Base-by-base conservation (phyloP, 257 asterid genomes). In the Penstemon barbatus region DNA sequence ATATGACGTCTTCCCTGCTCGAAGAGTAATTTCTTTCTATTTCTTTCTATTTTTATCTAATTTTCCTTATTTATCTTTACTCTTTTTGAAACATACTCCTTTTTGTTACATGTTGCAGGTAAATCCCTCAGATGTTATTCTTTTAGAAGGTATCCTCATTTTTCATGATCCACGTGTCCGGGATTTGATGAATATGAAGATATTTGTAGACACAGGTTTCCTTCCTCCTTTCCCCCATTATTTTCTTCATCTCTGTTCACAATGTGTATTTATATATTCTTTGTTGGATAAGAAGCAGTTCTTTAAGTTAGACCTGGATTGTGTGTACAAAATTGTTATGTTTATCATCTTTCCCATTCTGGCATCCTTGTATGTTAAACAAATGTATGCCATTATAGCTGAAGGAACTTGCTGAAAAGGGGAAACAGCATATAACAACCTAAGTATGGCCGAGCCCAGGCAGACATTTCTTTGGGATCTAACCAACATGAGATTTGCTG, bases 201-300 rank as follows among this genome's bases (percentile, higher is more conserved):
- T 91, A 66, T 94, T 94, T 83, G 99, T 94, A 18, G 99, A 94
- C 84, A 81, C 97, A 89, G 99, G 98, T 94, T 81, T 71, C 72
- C 78, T 72, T 65, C 44, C 78, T 63, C 71, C 73, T 62, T 61
- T 49, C 51, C 52, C 50, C 50, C 49, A 71, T 45, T 56, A 33
- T 49, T 39, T 74, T 68, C 55, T 45, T 66, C 61, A 39, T 45
- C 49, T 52, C 44, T 62, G 10, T 54, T 50, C 5, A 57, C 44
- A 42, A 39, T 72, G 60, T 51, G 64, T 13, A 49, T 44, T 63
- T 7, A 9, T 42, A 39, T 65, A 19, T 67, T 64, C 50, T 45
- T 36, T 48, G 53, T 54, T 41, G 43, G 61, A 45, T 36, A 56
- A 45, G 61, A 39, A 58, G 44, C 63, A 53, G 73, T 43, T 71